Evolutionary conservation across 768 basidiomycete species (phyloP).

Genomic region (Sarcodon aspratus): DNA sequence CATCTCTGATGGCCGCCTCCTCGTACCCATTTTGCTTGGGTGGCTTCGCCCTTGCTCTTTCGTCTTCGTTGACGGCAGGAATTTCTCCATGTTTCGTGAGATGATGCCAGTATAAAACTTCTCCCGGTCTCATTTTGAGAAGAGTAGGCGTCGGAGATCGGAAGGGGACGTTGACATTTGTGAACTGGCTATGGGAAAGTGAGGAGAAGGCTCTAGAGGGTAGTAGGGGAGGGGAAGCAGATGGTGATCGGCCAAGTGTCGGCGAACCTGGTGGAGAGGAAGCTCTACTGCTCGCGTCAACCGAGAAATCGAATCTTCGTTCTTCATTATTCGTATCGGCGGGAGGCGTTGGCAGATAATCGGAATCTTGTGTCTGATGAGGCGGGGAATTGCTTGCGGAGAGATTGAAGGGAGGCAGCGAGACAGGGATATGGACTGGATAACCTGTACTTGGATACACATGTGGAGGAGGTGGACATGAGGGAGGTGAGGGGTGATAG

Average conservation of each 20-base stretch:
- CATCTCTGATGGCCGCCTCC: too few relatives aligned
- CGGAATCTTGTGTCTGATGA: not conserved
- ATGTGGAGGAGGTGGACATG: slow-evolving; percentile 7
- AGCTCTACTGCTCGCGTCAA: not conserved
- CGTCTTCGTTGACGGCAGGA: slow-evolving; percentile 52
- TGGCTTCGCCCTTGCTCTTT: slow-evolving; percentile 31
- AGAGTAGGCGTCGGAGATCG: slow-evolving; percentile 15
- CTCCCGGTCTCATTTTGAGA: slow-evolving; percentile 39
- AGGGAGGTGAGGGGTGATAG: slow-evolving; percentile 12
- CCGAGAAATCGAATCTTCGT: not conserved
- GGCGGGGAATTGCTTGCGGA: not conserved
- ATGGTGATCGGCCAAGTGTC: not conserved
- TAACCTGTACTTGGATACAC: not conserved
- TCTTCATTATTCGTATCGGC: not conserved
- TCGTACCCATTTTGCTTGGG: too few relatives aligned
- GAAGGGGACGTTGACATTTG: slow-evolving; percentile 5
- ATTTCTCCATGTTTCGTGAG: slow-evolving; percentile 63
- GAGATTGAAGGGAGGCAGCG: slow-evolving; percentile 7
- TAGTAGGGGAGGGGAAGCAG: slow-evolving; percentile 1
- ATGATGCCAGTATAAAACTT: slow-evolving; percentile 69
- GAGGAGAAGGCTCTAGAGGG: slow-evolving; percentile 5
- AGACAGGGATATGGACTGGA: slow-evolving; percentile 14
- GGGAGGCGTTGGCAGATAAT: not conserved
- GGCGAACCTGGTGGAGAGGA: slow-evolving; percentile 2
- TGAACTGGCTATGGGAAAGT: slow-evolving; percentile 5